phyloP scores from a whole-genome alignment of 2,329 filamentous ascomycete genomes.

The Pestalotiopsis fici region DNA sequence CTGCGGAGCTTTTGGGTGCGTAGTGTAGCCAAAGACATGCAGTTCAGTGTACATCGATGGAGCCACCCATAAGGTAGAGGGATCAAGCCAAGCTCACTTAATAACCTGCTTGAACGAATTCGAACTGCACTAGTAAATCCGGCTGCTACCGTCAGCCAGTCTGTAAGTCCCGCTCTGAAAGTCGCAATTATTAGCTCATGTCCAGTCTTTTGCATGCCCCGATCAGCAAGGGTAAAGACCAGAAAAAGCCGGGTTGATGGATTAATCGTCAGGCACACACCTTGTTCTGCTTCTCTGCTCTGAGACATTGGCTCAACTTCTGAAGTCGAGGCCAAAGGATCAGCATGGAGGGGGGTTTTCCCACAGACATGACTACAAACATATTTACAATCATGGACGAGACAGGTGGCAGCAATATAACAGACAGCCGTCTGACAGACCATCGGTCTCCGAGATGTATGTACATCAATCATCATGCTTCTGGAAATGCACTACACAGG shows the following conservation, averaged over 20 bases:
- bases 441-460: not conserved
- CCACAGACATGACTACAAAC: not conserved
- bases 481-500: not conserved
- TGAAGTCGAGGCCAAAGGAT: not conserved
- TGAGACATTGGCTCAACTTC: not conserved
- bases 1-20: not conserved
- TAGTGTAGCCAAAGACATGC: not conserved
- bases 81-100: not conserved
- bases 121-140: not conserved
- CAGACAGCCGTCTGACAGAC: not conserved
- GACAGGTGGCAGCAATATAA: not conserved
- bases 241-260: not conserved
- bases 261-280: not conserved
- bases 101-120: not conserved
- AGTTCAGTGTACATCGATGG: not conserved
- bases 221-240: not conserved
- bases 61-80: not conserved
- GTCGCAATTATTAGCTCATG: not conserved
- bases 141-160: not conserved
- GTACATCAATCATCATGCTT: not conserved
- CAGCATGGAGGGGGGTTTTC: not conserved
- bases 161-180: not conserved
- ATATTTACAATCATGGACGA: not conserved
- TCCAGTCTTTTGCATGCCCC: not conserved
- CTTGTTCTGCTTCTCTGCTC: not conserved